phyloP scores from a whole-genome alignment of 208 protist genomes.

The Leishmania arabica region DNA sequence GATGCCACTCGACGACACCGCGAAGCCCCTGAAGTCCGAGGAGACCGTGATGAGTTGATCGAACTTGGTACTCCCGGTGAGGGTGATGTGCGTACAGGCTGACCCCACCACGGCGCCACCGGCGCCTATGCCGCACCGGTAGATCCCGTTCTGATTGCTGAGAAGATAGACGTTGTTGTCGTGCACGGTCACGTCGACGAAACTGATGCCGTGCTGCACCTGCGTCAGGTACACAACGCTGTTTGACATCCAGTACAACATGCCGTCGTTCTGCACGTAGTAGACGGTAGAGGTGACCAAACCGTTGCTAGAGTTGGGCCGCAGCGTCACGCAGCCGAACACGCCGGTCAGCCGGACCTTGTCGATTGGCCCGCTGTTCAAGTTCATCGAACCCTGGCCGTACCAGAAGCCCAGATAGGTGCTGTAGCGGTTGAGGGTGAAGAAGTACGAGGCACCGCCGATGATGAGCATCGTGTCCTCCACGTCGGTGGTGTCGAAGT shows the following conservation, averaged over 20 bases:
- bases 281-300: conserved; percentile 14
- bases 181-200: conserved; percentile 35
- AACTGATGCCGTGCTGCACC: conserved; percentile 27
- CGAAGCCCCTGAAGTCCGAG: conserved; percentile 6
- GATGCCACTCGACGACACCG: conserved; percentile 24
- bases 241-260: conserved; percentile 12
- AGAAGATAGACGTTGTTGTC: conserved; percentile 33
- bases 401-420: conserved; percentile 39
- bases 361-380: conserved; percentile 4
- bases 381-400: not conserved
- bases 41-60: not conserved
- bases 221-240: conserved; percentile 6
- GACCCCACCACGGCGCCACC: conserved; percentile 6
- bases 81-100: not conserved
- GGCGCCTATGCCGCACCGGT: conserved; percentile 24
- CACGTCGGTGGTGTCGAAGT: conserved; percentile 23
- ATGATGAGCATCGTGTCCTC: conserved; percentile 41
- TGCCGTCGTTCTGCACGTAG: conserved; percentile 23
- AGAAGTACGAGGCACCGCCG: conserved; percentile 35
- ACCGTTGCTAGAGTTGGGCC: conserved; percentile 20
- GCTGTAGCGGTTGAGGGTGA: conserved; percentile 39
- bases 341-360: conserved; percentile 12
- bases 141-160: conserved; percentile 21
- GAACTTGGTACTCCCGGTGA: conserved; percentile 13
- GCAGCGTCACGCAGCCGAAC: conserved; percentile 23